Conservation (phyloP, 1,139 yeast species). For the Geotrichum siamense region DNA sequence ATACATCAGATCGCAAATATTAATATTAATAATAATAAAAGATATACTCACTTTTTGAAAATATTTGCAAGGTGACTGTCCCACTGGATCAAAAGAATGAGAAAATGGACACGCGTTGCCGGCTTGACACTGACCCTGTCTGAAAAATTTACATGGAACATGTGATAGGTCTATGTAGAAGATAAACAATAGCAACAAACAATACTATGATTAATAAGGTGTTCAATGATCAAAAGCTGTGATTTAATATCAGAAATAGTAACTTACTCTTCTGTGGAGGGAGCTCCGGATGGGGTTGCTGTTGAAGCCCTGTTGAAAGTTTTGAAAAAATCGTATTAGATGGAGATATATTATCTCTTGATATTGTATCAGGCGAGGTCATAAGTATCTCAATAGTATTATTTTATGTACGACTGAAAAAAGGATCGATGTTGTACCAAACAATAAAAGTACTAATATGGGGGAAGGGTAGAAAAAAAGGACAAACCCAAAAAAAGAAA, state of each 20-base stretch:
- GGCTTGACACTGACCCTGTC: constrained; percentile 92
- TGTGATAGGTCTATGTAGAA: constrained; percentile 54
- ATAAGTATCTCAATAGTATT: constrained; percentile 1
- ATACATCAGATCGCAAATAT: neutral
- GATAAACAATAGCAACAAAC: neutral
- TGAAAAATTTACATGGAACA: constrained; percentile 90
- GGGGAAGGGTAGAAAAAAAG: neutral
- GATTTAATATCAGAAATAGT: too few relatives aligned
- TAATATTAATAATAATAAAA: neutral
- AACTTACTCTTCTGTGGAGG: constrained; percentile 11
- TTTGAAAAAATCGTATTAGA: constrained; percentile 11
- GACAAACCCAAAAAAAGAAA: neutral
- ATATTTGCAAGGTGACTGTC: constrained; percentile 80
- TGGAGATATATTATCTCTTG: constrained; percentile 10
- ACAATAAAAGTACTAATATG: neutral
- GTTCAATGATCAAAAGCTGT: too few relatives aligned
- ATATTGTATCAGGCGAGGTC: constrained; percentile 14
- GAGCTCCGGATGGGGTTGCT: constrained; percentile 9
- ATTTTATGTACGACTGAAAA: neutral
- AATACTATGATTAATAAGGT: neutral
- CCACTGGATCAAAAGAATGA: constrained; percentile 61
- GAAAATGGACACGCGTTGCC: constrained; percentile 89
- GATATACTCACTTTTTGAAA: constrained; percentile 51
- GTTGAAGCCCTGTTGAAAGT: constrained; percentile 11
- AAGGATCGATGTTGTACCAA: neutral